Conservation (phyloP, 225 moss, liverwort and hornwort genomes). For the Sphagnum tenellum region DNA sequence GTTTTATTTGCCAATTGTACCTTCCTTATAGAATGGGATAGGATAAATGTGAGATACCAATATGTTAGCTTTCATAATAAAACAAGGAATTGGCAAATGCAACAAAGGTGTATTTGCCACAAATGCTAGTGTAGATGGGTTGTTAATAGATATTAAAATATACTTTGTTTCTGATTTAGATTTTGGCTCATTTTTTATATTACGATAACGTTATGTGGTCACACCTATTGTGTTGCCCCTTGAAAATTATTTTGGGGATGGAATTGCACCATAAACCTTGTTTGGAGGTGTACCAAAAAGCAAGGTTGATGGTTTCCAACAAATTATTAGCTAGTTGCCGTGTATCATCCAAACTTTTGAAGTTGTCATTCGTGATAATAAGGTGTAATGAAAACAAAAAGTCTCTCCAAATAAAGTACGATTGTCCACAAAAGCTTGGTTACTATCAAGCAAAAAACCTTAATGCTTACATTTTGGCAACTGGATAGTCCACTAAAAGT, state of each 20-base stretch:
- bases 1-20: too few relatives aligned
- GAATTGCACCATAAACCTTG: conserved; percentile 74
- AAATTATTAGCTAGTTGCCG: conserved; percentile 68
- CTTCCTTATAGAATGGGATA: too few relatives aligned
- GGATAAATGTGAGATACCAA: too few relatives aligned
- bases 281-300: conserved; percentile 48
- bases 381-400: conserved; percentile 59
- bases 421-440: conserved; percentile 43
- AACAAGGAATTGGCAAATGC: too few relatives aligned
- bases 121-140: too few relatives aligned
- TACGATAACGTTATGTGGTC: conserved; percentile 5
- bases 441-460: conserved; percentile 69
- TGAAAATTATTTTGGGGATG: conserved; percentile 62
- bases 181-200: conserved; percentile 16
- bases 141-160: too few relatives aligned
- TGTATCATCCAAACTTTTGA: conserved; percentile 68
- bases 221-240: conserved; percentile 9
- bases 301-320: conserved; percentile 55
- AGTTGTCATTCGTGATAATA: conserved; percentile 56
- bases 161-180: conserved; percentile 10
- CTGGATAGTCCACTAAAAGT: too few relatives aligned
- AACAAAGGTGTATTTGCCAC: too few relatives aligned
- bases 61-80: too few relatives aligned
- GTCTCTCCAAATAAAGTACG: conserved; percentile 41
- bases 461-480: conserved; percentile 98